Base-by-base conservation (phyloP, 192 early-diverging fungal genomes). In the Backusella parvicylindrica region DNA sequence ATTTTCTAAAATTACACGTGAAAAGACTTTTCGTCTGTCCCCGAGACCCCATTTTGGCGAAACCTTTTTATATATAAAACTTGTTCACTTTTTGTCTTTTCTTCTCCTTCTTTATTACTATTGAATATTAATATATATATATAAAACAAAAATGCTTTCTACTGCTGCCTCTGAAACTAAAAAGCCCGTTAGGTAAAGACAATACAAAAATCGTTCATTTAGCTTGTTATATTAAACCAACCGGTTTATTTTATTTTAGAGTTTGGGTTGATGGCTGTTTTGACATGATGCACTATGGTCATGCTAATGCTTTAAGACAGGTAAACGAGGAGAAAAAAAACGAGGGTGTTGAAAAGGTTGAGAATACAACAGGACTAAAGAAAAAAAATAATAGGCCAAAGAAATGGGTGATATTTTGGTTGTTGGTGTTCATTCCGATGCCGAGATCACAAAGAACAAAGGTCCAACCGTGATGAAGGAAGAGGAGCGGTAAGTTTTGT, bases 381-480 rank as follows among this genome's bases (percentile, higher is more conserved):
- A 47, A 28, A 53, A 16, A 40, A 35, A 31, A 70, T 8, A 60
- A 33, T 83, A 95, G 92, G 97, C 97, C 26, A 95, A 92, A 83
- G 92, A 91, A 64, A 97, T 99, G 91, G 95, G 95, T 72, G 97
- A 97, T 78, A 93, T 90, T 78, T 86, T 99, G 18, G 91, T 99
- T 16, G 97, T 97, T 6, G 97, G 97, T 64, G 97, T 99, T 40
- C 96, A 97, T 88, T 96, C 94, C 47, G 97, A 99, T 77, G 90
- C 86, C 70, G 95, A 97, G 77, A 95, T 99, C 75, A 89, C 92
- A 75, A 86, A 88, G 69, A 92, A 99, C 89, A 99, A 99, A 80
- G 97, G 97, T 9, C 97, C 97, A 31, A 96, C 95, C 30, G 96
- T 99, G 37, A 96, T 96, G 95, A 93, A 92, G 75, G 95, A 99